Evolutionary conservation across 768 basidiomycete species (phyloP).

Genomic region (Suillus alpinus): DNA sequence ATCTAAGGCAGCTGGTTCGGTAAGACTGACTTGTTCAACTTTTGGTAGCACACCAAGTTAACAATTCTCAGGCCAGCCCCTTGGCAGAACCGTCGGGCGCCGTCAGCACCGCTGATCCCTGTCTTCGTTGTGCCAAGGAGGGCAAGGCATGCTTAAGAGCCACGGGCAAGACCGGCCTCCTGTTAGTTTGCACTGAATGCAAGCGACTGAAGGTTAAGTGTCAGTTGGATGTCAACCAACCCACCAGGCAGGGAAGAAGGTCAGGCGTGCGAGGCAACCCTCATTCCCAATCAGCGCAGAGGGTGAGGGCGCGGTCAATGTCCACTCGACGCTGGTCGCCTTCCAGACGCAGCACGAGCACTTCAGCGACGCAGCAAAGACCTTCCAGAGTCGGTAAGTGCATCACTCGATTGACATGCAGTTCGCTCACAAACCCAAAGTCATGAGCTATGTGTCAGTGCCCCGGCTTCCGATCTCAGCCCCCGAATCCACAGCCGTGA

Average conservation of each 20-base stretch:
- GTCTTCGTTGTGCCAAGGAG: neutral
- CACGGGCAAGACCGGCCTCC: neutral
- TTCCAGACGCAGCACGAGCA: neutral
- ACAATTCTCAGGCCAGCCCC: neutral
- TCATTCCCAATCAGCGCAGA: neutral
- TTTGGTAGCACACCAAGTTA: neutral
- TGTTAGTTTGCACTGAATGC: neutral
- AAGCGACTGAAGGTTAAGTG: neutral
- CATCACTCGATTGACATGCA: neutral
- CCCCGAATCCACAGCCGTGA: neutral
- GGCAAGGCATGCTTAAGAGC: neutral
- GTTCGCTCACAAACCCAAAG: neutral
- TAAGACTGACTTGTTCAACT: neutral
- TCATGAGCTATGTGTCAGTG: constrained; percentile 1
- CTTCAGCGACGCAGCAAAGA: neutral
- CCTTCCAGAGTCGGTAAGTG: neutral
- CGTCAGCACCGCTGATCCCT: neutral
- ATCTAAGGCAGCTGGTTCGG: neutral
- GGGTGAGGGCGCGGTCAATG: neutral
- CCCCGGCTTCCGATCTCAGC: neutral
- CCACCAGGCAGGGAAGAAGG: neutral
- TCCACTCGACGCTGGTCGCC: neutral
- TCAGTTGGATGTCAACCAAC: neutral
- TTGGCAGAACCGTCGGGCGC: neutral
- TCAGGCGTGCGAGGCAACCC: neutral